Evolutionary conservation across 257 asterid species (phyloP).

Genomic region (Nicotiana undulata): DNA sequence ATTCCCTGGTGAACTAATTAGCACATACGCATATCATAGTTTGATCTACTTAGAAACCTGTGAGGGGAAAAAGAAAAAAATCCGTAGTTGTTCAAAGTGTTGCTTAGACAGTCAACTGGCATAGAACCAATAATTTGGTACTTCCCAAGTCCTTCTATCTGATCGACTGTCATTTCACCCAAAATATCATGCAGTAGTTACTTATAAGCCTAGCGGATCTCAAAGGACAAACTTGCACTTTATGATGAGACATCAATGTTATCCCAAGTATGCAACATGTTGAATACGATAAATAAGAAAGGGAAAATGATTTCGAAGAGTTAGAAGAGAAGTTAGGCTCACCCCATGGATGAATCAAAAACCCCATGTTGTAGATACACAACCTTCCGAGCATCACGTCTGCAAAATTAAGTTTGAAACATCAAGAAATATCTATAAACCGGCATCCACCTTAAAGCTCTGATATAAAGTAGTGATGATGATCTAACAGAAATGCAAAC

Average conservation of each 20-base stretch:
- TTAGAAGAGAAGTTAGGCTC: constrained; percentile 21
- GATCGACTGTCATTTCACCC: not conserved
- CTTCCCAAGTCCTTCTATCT: not conserved
- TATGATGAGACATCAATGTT: not conserved
- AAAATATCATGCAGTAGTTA: not conserved
- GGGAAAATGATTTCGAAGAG: not conserved
- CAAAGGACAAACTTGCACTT: not conserved
- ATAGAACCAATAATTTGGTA: not conserved
- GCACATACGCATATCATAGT: not conserved
- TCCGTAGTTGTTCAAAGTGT: not conserved
- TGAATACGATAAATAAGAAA: constrained; percentile 7
- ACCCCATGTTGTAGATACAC: constrained; percentile 96
- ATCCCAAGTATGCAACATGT: not conserved
- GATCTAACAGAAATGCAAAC: constrained; percentile 23
- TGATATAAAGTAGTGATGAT: not conserved
- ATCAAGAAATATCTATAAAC: not conserved
- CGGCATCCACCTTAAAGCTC: not conserved
- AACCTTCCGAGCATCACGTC: constrained; percentile 85
- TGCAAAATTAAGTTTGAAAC: constrained; percentile 29
- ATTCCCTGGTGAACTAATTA: not conserved
- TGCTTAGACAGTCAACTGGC: not conserved
- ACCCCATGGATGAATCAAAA: constrained; percentile 99
- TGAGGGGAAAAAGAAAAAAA: not conserved
- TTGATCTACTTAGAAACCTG: not conserved
- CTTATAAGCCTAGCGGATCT: not conserved